Percentiles rank a stretch among this genome's conserved stretches.
Conservation (phyloP, 1,284 basidiomycete genomes). For the Wallemia mellicola region DNA sequence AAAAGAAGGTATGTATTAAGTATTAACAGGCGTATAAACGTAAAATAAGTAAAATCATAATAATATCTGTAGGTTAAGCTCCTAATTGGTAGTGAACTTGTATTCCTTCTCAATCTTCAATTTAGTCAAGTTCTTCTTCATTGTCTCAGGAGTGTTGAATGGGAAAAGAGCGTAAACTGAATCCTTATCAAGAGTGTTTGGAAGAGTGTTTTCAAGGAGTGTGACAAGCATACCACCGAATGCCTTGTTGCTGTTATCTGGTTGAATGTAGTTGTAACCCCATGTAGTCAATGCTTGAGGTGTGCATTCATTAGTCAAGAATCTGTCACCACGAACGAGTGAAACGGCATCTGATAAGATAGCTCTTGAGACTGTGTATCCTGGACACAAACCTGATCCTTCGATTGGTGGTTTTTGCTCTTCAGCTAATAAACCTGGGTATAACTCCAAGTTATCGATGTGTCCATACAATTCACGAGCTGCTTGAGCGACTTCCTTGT, state of each 20-base stretch:
- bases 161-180: conserved; percentile 61
- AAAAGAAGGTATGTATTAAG: not conserved
- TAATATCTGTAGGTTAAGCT: too few species aligned
- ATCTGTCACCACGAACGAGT: conserved; percentile 49
- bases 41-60: too few species aligned
- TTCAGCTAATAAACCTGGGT: conserved; percentile 27
- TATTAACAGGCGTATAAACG: not conserved
- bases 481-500: conserved; percentile 34
- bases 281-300: conserved; percentile 34
- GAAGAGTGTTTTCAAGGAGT: conserved; percentile 39
- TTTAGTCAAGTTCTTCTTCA: conserved; percentile 13
- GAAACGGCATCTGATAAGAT: conserved; percentile 68
- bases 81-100: not conserved
- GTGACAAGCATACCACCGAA: conserved; percentile 19
- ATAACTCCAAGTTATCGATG: conserved; percentile 43
- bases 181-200: conserved; percentile 32
- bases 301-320: conserved; percentile 52
- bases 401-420: conserved; percentile 42
- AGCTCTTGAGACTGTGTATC: conserved; percentile 55
- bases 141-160: conserved; percentile 29
- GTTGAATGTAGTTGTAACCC: conserved; percentile 9
- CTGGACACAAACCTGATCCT: conserved; percentile 53
- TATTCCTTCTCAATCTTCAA: not conserved
- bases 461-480: conserved; percentile 47
- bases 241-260: conserved; percentile 5